Base-by-base conservation (phyloP, 2,329 filamentous ascomycete genomes). In the Polychaeton citri region DNA sequence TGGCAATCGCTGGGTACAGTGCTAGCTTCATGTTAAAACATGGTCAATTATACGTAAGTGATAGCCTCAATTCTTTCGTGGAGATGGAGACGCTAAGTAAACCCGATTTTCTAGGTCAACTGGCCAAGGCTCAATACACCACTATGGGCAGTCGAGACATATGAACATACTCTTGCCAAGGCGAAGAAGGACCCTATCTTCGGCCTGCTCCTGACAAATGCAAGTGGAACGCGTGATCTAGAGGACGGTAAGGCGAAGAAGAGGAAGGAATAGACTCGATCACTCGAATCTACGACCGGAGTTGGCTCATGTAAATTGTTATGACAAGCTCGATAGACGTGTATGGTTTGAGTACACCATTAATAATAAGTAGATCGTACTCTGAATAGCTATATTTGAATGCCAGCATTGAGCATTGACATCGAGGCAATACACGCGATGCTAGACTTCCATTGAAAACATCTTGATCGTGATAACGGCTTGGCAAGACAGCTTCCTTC, bases 41-140 rank as follows among this genome's bases (percentile, higher is more conserved):
- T 54, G 90, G 90, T 40, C 87, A 92, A 69, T 76, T 98, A 50
- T 98, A 90, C 53, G 90, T 96, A 72, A 72, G 85, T 76, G 32
- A n/a, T 21, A 42, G 43, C 35, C 43, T 20, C n/a, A n/a, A n/a
- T n/a, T n/a, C n/a, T n/a, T n/a, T 24, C 30, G 6, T 6, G 21
- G 15, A 31, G 17, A 30, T 32, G 16, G 24, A 19, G 21, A n/a
- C n/a, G n/a, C n/a, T n/a, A n/a, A n/a, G n/a, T n/a, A n/a, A n/a
- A n/a, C n/a, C 51, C 19, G 17, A 30, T 6, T 33, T 32, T 35
- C 31, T 42, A 94, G 86, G 87, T 95, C 47, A 96, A 95, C 63
- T 98, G 92, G 90, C 90, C 90, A 7, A 95, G 93, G 56, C 74
- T 98, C 33, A 93, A 92, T 58, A 87, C 86, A 8, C 79, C 85